Conservation (phyloP, 768 basidiomycete genomes). For the Ramaria rubella region DNA sequence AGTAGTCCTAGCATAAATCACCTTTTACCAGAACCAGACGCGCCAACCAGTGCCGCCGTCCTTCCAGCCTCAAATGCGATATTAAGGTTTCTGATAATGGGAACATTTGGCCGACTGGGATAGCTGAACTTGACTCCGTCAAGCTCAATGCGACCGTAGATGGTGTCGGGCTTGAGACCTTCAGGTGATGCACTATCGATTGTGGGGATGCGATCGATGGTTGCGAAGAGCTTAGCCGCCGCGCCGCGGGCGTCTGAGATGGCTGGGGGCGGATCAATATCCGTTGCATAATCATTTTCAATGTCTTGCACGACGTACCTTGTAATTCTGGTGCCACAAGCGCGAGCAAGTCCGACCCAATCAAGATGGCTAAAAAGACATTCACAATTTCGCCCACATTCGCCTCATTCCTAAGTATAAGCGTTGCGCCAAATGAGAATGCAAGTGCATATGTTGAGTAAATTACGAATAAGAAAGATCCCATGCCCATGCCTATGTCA, state of each 20-base stretch:
- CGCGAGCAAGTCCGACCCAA: slow-evolving; percentile 86
- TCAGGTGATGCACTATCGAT: slow-evolving; percentile 63
- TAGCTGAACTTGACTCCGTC: slow-evolving; percentile 77
- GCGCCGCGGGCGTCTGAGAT: slow-evolving; percentile 74
- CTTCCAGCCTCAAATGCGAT: slow-evolving; percentile 70
- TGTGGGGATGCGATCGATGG: slow-evolving; percentile 79
- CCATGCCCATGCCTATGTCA: slow-evolving; percentile 38
- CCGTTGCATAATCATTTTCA: not conserved
- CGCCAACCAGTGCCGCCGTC: slow-evolving; percentile 72
- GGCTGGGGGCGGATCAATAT: slow-evolving; percentile 32
- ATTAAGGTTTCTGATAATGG: slow-evolving; percentile 68
- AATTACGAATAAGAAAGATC: slow-evolving; percentile 78
- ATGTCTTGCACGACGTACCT: slow-evolving; percentile 35
- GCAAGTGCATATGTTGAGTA: slow-evolving; percentile 74
- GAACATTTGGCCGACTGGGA: slow-evolving; percentile 74
- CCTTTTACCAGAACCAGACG: slow-evolving; percentile 74
- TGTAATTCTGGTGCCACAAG: slow-evolving; percentile 84
- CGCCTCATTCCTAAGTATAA: slow-evolving; percentile 62
- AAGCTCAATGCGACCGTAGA: slow-evolving; percentile 67
- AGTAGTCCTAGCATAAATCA: not conserved
- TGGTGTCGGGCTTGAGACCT: slow-evolving; percentile 62
- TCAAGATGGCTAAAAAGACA: slow-evolving; percentile 76
- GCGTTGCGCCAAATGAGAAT: slow-evolving; percentile 84
- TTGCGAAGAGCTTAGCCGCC: slow-evolving; percentile 79
- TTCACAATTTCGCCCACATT: slow-evolving; percentile 74